Evolutionary conservation across 2,329 filamentous ascomycete species (phyloP), one percentile per base, ranked within the genome.

Genomic region (Beauveria bassiana): DNA sequence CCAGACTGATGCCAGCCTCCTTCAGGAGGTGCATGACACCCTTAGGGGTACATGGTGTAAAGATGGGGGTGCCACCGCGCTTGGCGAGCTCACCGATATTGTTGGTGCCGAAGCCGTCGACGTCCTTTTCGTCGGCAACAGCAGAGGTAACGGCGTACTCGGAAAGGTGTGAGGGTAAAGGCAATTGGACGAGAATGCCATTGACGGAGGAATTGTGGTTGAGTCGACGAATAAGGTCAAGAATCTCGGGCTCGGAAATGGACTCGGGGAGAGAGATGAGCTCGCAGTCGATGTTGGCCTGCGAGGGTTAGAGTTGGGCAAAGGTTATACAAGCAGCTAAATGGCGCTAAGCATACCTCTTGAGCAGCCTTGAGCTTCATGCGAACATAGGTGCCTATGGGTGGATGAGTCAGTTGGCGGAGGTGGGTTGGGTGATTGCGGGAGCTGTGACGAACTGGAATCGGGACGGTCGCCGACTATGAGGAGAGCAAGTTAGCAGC

Each of bases 51-150:
- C 95, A 99, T 52, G 95, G 95, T 49, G 90, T 85, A 77, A 99
- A 99, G 64, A 91, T 81, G 52, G 95, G 95, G 66, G 84, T 85
- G 50, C 95, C 95, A 56, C 95, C 93, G 69, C 92, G 87, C 83
- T 99, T 99, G 69, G 95, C 93, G 68, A 99, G 84, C 79, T 98
- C 93, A 66, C 95, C 95, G 72, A 99, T 97, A 78, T 97, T 99
- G 70, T 83, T 84, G 61, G 91, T 88, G 61, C 95, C 93, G 71
- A 99, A 99, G 58, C 95, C 95, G 76, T 99, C 95, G 57, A 99
- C 95, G 79, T 99, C 95, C 78, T 99, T 99, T 76, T 95, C 90
- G 69, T 93, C 89, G 49, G 90, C 83, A 20, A 99, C 95, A 22
- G 91, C 88, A 54, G 92, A 96, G 38, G 95, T 99, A 71, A 99